Evolutionary conservation across 2,329 filamentous ascomycete genomes (phyloP), one percentile per base, ranked within the genome.

Genomic region (Podosphaera fusca): DNA sequence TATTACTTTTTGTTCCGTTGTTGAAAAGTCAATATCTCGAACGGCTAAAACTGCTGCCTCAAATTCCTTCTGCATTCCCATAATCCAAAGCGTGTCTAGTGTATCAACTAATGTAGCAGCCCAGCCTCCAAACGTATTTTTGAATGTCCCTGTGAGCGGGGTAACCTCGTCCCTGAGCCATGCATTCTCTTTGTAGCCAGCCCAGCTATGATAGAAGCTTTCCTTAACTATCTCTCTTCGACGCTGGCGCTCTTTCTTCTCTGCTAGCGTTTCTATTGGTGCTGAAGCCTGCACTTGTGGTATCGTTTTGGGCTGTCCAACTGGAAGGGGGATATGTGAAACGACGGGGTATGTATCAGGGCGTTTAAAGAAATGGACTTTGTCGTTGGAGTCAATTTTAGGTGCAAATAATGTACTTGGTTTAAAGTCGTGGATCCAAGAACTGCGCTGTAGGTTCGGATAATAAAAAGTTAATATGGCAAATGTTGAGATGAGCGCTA

Each of bases 71-170:
- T 78, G 79, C 69, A 94, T 65, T 21, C 79, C 86, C 77, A 92
- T 87, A 63, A 94, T 89, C 85, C 85, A 94, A 2, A 94, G 72
- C 0, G 87, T 88, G 66, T 94, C 87, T 57, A 90, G 71, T 0
- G 80, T 74, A 71, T 95, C 88, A 4, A 95, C 85, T 59, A 95
- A 67, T 0, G 88, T 94, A 7, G 88, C 88, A 14, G 85, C 86
- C 88, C 88, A 95, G 47, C 85, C 87, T 64, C 87, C 90, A 70
- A 96, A 96, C 0, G 87, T 86, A 66, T 95, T 85, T 38, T 79
- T 79, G 61, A 73, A 79, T 4, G 70, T 71, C 57, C 81, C 82
- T 36, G 78, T 77, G 14, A 90, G 72, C 1, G 92, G 92, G 40
- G 71, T 74, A 12, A 96, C 72, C 70, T 96, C 92, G 66, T 98